phyloP scores from a whole-genome alignment of 192 early-diverging fungal species.

The Backusella westeae region DNA sequence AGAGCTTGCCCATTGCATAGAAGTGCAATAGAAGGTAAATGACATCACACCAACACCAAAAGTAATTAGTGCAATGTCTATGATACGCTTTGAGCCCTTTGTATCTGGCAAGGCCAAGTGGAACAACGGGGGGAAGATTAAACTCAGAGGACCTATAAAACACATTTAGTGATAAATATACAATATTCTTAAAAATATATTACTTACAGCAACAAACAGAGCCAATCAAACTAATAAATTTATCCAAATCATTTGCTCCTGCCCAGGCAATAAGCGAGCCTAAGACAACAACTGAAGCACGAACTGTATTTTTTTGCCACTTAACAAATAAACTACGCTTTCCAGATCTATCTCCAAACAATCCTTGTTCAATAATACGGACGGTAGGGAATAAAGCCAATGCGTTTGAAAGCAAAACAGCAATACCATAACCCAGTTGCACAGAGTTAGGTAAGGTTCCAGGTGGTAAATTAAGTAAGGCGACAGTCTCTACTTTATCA shows the following conservation, averaged over 20 bases:
- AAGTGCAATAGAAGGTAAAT: conserved; percentile 32
- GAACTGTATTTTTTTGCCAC: conserved; percentile 73
- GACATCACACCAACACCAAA: conserved; percentile 56
- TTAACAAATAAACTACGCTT: conserved; percentile 64
- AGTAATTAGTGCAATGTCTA: conserved; percentile 58
- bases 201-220: conserved; percentile 64
- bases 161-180: neutral
- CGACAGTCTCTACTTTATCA: conserved; percentile 70
- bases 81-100: conserved; percentile 14
- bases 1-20: conserved; percentile 23
- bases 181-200: neutral
- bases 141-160: conserved; percentile 55
- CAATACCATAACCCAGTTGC: conserved; percentile 82
- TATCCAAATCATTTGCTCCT: conserved; percentile 80
- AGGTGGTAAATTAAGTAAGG: conserved; percentile 80
- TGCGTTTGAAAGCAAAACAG: conserved; percentile 87
- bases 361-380: conserved; percentile 79
- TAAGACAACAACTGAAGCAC: conserved; percentile 59
- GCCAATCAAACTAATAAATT: conserved; percentile 84
- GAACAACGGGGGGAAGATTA: conserved; percentile 87
- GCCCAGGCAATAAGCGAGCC: conserved; percentile 67
- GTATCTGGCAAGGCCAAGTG: conserved; percentile 54
- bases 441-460: conserved; percentile 61
- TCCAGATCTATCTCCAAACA: conserved; percentile 64
- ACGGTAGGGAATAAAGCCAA: conserved; percentile 86